Evolutionary conservation across 176 grass and related monocot genomes (phyloP), one percentile per base, ranked within the genome.

Genomic region (Elymus sibiricus): DNA sequence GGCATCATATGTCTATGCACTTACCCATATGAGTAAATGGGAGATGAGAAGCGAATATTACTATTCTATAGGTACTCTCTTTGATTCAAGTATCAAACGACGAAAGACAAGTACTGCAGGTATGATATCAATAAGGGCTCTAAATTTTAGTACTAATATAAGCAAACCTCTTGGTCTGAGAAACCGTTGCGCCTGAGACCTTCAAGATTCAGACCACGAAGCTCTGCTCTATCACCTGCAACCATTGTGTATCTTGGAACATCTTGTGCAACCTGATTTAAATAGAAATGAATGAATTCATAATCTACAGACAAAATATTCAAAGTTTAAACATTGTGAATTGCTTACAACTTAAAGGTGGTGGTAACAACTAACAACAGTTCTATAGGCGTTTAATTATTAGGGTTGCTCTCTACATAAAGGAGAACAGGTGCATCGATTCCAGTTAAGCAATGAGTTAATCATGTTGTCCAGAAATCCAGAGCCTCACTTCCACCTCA

Each of bases 171-270:
- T 81, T 82, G 64, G 55, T 82, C 61, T 70, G 92, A 83, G 64
- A 98, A 94, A 82, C 86, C 82, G 39, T 94, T 90, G 83, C 93
- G 88, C 46, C 75, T 88, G 27, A 98, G 93, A 83, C 96, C 93
- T 87, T 95, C 93, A 32, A 95, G 58, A 89, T 98, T 98, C 71
- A 98, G 87, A 74, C 90, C 92, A 82, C 86, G 90, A 75, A 98
- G 92, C 64, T 95, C 93, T 60, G 96, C 93, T 88, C 93, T 94
- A 82, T 92, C 88, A 78, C 93, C 90, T 49, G 92, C 88, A 80
- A 92, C 88, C 93, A 95, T 95, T 51, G 82, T 94, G 83, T 95
- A 98, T 73, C 89, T 95, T 86, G 96, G 96, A 73, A 95, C 91
- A 86, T 98, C 96, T 89, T 95, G 96, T 73, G 90, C 31, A 86